phyloP scores from a whole-genome alignment of 2,329 filamentous ascomycete genomes.

The Colletotrichum australisinense region DNA sequence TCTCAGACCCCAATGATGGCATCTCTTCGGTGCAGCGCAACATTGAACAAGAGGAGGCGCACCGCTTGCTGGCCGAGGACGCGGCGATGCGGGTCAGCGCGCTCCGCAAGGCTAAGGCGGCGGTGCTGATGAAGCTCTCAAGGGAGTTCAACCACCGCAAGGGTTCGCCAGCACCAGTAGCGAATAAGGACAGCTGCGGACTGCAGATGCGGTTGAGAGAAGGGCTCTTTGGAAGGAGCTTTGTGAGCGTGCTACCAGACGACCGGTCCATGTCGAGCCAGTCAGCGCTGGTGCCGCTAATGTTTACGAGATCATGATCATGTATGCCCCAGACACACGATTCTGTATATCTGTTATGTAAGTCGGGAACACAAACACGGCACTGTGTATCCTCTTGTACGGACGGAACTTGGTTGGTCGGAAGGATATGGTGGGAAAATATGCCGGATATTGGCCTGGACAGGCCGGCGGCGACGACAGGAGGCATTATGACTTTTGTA shows the following conservation, averaged over 20 bases:
- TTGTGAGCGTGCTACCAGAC: constrained; percentile 52
- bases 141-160: constrained; percentile 56
- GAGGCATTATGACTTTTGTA: constrained; percentile 26
- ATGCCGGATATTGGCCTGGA: constrained; percentile 7
- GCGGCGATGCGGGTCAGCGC: constrained; percentile 64
- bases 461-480: constrained; percentile 3
- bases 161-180: constrained; percentile 32
- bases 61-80: constrained; percentile 68
- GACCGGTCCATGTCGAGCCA: constrained; percentile 62
- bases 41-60: constrained; percentile 65
- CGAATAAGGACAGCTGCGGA: constrained; percentile 40
- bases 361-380: constrained; percentile 12
- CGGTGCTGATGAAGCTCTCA: constrained; percentile 69
- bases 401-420: constrained; percentile 24
- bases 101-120: constrained; percentile 69
- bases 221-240: constrained; percentile 54
- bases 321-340: constrained; percentile 4
- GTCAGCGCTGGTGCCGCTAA: constrained; percentile 67
- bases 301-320: constrained; percentile 62
- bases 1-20: constrained; percentile 50
- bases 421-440: constrained; percentile 23
- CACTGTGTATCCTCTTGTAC: constrained; percentile 20
- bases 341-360: constrained; percentile 31
- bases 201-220: constrained; percentile 53
- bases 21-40: constrained; percentile 70